Conservation (phyloP, 768 basidiomycete genomes). For the Chiua virens region DNA sequence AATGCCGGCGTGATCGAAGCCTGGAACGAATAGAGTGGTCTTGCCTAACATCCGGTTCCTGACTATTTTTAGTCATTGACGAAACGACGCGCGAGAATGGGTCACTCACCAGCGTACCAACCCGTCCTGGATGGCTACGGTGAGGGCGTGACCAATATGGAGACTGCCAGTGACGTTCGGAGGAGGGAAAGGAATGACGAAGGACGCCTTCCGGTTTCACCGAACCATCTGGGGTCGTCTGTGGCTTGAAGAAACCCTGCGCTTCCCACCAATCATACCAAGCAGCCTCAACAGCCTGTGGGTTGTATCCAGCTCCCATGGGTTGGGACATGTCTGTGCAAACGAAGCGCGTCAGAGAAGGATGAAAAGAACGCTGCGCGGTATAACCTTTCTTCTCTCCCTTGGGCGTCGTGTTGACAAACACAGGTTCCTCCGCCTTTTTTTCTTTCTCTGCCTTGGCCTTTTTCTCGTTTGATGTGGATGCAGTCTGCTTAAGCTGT, state of each 20-base stretch:
- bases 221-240: slow-evolving; percentile 54
- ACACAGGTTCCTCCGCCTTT: slow-evolving; percentile 67
- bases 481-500: slow-evolving; percentile 40
- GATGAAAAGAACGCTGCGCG: neutral
- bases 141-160: slow-evolving; percentile 94
- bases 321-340: slow-evolving; percentile 74
- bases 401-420: slow-evolving; percentile 84
- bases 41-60: slow-evolving; percentile 97
- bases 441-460: slow-evolving; percentile 72
- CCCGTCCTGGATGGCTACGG: slow-evolving; percentile 87
- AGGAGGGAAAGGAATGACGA: slow-evolving; percentile 88
- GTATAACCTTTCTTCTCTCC: slow-evolving; percentile 93
- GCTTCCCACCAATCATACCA: slow-evolving; percentile 99
- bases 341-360: neutral
- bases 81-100: neutral
- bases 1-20: slow-evolving; percentile 98
- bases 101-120: slow-evolving; percentile 78
- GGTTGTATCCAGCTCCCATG: slow-evolving; percentile 94
- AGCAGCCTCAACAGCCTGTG: slow-evolving; percentile 88
- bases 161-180: slow-evolving; percentile 96
- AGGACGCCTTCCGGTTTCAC: slow-evolving; percentile 63
- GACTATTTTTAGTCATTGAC: neutral
- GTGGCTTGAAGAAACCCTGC: slow-evolving; percentile 88
- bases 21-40: slow-evolving; percentile 84
- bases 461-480: slow-evolving; percentile 61